These are phyloP conservation scores for Coix lacrymajobi DNA, from an alignment of 176 grass and related monocot genomes.

Conservation along the genomic window DNA sequence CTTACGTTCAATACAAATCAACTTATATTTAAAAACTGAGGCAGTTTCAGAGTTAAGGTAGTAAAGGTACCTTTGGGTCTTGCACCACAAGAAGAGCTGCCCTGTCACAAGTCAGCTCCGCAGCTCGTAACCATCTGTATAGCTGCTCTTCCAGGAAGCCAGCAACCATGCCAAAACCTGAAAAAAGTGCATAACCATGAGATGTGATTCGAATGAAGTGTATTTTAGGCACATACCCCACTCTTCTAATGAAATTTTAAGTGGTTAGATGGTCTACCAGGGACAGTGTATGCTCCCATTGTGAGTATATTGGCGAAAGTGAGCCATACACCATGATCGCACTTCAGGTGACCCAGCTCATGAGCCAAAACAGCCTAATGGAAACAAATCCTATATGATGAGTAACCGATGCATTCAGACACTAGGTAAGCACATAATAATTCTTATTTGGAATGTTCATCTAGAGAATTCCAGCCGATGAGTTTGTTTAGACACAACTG, in stretches of 20 bases:
- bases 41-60: background rate
- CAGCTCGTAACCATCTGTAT: slow-evolving; percentile 85
- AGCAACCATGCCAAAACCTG: slow-evolving; percentile 83
- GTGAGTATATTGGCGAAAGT: slow-evolving; percentile 95
- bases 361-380: slow-evolving; percentile 94
- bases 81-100: slow-evolving; percentile 91
- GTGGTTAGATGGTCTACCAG: slow-evolving; percentile 42
- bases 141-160: slow-evolving; percentile 84
- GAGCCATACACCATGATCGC: slow-evolving; percentile 94
- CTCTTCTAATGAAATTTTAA: background rate
- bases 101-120: slow-evolving; percentile 88
- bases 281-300: slow-evolving; percentile 71
- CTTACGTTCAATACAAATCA: background rate
- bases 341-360: slow-evolving; percentile 95
- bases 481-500: background rate
- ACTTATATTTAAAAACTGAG: background rate
- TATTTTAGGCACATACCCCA: background rate
- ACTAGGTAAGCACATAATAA: background rate
- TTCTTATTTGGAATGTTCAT: background rate
- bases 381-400: slow-evolving; percentile 26
- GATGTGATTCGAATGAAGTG: background rate
- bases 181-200: background rate
- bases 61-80: slow-evolving; percentile 72
- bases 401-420: slow-evolving; percentile 7
- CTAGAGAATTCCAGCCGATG: background rate